Evolutionary conservation across 78 protist genomes (phyloP).

Genomic region (Chrysochromulina tobinii): DNA sequence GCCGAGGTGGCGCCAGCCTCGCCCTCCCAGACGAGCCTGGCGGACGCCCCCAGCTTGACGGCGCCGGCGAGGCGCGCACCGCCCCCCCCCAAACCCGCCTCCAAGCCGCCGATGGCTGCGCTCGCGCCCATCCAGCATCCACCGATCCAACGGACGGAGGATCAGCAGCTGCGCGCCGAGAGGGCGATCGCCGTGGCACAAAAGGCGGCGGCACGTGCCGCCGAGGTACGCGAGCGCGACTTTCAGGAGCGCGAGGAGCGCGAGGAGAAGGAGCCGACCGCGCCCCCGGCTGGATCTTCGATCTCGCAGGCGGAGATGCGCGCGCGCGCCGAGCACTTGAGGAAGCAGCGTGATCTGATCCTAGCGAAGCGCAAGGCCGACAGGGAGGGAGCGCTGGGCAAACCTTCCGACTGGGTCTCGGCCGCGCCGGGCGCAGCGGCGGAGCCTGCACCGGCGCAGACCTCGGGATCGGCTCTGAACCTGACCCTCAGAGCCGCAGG

Average conservation of each 20-base stretch:
- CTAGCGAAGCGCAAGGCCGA: background rate
- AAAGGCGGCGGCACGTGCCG: too few relatives aligned
- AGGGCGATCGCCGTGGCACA: background rate
- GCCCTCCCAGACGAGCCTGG: background rate
- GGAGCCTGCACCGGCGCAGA: too few relatives aligned
- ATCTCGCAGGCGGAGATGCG: background rate
- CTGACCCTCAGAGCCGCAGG: too few relatives aligned
- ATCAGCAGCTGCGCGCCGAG: background rate
- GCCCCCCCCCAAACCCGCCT: background rate
- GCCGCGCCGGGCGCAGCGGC: too few relatives aligned
- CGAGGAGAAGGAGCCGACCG: background rate
- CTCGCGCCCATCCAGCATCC: background rate
- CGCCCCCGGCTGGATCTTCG: background rate
- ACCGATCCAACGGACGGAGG: background rate
- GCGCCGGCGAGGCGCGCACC: background rate
- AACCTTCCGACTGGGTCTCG: too few relatives aligned
- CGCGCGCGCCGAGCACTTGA: background rate
- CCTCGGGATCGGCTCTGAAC: too few relatives aligned
- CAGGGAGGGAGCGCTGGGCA: too few relatives aligned
- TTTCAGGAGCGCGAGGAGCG: background rate
- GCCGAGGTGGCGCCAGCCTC: background rate
- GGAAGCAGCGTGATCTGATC: background rate
- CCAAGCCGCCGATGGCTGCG: background rate
- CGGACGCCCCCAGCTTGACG: background rate
- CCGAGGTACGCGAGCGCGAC: background rate